These are phyloP conservation scores for Starmerella etchellsii DNA, from an alignment of 805 yeast genomes.

Conservation along the genomic window DNA sequence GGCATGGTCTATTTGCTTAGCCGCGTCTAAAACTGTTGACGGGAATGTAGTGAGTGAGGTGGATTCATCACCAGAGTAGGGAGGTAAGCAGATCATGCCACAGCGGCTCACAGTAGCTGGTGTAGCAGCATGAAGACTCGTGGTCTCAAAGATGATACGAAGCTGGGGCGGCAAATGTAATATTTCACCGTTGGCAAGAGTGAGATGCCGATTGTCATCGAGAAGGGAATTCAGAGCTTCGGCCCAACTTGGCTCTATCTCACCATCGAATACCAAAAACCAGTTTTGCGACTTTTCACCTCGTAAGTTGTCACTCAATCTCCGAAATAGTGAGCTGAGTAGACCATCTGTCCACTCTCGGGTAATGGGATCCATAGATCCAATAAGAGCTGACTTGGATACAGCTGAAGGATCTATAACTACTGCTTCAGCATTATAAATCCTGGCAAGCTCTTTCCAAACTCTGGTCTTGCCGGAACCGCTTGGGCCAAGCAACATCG, in stretches of 20 bases:
- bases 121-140: constrained; percentile 52
- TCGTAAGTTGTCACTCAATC: constrained; percentile 39
- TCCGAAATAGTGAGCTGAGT: constrained; percentile 54
- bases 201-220: constrained; percentile 72
- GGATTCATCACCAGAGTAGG: not conserved
- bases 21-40: constrained; percentile 20
- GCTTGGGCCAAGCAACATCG: constrained; percentile 65
- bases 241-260: constrained; percentile 87
- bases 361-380: constrained; percentile 58
- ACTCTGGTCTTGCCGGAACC: constrained; percentile 61
- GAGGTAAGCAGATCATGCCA: constrained; percentile 57
- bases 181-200: constrained; percentile 85
- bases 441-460: constrained; percentile 38
- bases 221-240: constrained; percentile 81
- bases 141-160: constrained; percentile 64
- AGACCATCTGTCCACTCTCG: constrained; percentile 90
- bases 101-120: constrained; percentile 90
- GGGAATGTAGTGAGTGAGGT: not conserved
- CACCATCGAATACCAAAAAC: constrained; percentile 87
- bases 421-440: constrained; percentile 32
- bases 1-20: constrained; percentile 33
- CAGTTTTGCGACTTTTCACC: constrained; percentile 44
- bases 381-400: constrained; percentile 53
- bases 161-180: constrained; percentile 52
- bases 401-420: constrained; percentile 66